phyloP scores from a whole-genome alignment of 768 basidiomycete species.

The Boletus patriciae region DNA sequence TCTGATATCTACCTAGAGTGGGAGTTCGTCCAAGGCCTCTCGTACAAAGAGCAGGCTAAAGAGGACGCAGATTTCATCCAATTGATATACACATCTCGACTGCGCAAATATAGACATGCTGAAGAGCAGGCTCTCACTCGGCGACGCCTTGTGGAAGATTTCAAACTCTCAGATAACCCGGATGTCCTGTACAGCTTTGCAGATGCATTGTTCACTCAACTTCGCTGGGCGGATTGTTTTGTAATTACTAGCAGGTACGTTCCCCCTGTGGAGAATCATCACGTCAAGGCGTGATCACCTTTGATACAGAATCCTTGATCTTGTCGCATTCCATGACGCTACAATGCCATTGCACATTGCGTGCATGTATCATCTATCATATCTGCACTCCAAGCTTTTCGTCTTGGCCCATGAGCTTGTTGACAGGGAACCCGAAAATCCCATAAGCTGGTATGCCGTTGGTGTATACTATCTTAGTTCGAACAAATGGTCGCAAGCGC shows the following conservation, averaged over 20 bases:
- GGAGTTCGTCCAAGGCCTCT: conserved; percentile 87
- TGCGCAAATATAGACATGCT: conserved; percentile 87
- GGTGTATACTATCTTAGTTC: conserved; percentile 94
- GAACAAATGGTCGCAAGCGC: conserved; percentile 85
- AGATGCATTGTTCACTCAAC: conserved; percentile 83
- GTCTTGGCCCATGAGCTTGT: conserved; percentile 96
- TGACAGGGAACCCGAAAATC: conserved; percentile 88
- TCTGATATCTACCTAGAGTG: conserved; percentile 64
- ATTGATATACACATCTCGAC: conserved; percentile 86
- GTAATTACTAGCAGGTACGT: conserved; percentile 76
- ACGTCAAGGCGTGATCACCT: not conserved
- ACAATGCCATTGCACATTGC: conserved; percentile 95
- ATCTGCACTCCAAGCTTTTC: conserved; percentile 91
- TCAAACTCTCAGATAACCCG: conserved; percentile 83
- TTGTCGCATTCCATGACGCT: conserved; percentile 82
- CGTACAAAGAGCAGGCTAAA: conserved; percentile 78
- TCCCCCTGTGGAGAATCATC: not conserved
- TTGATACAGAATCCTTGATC: conserved; percentile 68
- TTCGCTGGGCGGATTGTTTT: conserved; percentile 94
- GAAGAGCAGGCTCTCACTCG: conserved; percentile 81
- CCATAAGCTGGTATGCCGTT: conserved; percentile 97
- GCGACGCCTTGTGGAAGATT: conserved; percentile 78
- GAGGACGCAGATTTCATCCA: conserved; percentile 91
- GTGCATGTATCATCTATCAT: conserved; percentile 94
- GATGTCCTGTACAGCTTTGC: conserved; percentile 91